phyloP scores from a whole-genome alignment of 2,329 filamentous ascomycete genomes.

The Fonsecaea nubica region DNA sequence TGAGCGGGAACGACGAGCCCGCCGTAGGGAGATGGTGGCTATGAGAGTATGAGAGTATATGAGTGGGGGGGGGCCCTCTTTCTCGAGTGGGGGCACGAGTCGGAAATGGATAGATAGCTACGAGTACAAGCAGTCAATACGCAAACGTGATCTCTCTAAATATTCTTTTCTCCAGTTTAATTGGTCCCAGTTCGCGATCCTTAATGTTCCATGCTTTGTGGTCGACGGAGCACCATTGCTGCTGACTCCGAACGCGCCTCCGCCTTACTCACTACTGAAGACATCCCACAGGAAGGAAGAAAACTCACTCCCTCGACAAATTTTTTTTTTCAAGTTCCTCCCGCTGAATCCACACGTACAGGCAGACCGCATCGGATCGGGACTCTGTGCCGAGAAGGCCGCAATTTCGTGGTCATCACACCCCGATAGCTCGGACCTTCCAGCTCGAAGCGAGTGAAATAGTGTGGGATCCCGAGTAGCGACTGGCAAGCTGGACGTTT shows the following conservation, averaged over 20 bases:
- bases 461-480: neutral
- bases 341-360: too few species aligned
- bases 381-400: neutral
- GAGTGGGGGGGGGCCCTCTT: neutral
- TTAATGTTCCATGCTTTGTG: too few species aligned
- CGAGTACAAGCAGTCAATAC: neutral
- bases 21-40: neutral
- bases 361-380: neutral
- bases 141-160: neutral
- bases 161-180: neutral
- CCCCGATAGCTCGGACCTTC: neutral
- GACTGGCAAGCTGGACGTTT: neutral
- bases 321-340: too few species aligned
- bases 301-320: too few species aligned
- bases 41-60: neutral
- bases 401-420: neutral
- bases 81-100: too few species aligned
- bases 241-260: too few species aligned
- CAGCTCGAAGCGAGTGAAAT: neutral
- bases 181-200: neutral
- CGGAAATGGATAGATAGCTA: neutral
- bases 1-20: neutral
- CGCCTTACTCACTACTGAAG: too few species aligned
- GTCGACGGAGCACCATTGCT: too few species aligned
- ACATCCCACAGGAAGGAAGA: too few species aligned